Conservation (phyloP, 257 asterid genomes). For the Ajuga chamaepitys region DNA sequence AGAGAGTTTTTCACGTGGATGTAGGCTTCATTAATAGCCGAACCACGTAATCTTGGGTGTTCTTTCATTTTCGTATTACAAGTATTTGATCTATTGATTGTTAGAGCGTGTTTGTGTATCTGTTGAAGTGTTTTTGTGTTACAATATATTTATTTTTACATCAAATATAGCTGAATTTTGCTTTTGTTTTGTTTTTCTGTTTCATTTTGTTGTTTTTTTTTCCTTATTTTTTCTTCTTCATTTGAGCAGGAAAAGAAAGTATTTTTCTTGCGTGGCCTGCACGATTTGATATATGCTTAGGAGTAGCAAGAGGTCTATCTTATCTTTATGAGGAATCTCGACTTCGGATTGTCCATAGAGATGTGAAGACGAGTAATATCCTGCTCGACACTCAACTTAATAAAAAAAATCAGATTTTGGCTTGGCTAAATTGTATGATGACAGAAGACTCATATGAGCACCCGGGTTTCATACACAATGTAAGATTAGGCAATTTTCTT, state of each 20-base stretch:
- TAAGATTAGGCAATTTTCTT: slow-evolving; percentile 20
- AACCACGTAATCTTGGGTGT: too few relatives aligned
- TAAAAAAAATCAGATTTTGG: slow-evolving; percentile 54
- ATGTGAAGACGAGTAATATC: slow-evolving; percentile 58
- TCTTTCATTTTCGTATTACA: too few relatives aligned
- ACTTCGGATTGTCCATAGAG: slow-evolving; percentile 47
- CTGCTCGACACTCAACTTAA: slow-evolving; percentile 42
- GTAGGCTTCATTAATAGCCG: too few relatives aligned
- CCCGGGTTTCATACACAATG: slow-evolving; percentile 80
- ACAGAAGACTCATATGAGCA: slow-evolving; percentile 66
- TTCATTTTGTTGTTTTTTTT: too few relatives aligned
- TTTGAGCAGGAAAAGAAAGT: slow-evolving; percentile 27
- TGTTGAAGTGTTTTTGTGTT: background rate
- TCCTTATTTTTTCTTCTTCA: too few relatives aligned
- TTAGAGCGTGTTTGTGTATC: too few relatives aligned
- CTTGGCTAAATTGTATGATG: slow-evolving; percentile 51
- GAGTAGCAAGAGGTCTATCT: slow-evolving; percentile 67
- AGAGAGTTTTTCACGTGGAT: too few relatives aligned
- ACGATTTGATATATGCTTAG: slow-evolving; percentile 58
- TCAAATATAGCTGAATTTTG: background rate
- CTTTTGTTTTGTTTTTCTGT: background rate
- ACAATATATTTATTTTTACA: background rate
- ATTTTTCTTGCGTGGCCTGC: slow-evolving; percentile 48
- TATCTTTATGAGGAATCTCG: slow-evolving; percentile 67
- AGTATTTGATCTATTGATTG: too few relatives aligned